A percentile compares a stretch with the other conserved stretches of the same genome.
These are phyloP conservation scores for Entomortierella lignicola DNA, from an alignment of 192 early-diverging fungal genomes.

Conservation along the genomic window DNA sequence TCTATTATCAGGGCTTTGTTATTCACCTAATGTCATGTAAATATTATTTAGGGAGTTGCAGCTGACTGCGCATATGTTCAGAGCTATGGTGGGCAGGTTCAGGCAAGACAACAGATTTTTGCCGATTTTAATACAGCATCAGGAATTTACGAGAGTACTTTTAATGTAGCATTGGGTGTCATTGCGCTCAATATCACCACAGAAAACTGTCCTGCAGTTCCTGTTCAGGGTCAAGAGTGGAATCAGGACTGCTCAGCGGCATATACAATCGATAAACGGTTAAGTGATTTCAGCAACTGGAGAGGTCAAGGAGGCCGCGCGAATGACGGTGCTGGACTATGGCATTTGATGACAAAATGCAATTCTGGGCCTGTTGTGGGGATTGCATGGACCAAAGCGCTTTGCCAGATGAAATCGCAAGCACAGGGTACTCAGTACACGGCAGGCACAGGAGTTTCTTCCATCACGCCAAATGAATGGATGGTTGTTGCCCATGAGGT, in stretches of 20 bases:
- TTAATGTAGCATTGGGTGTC: slow-evolving; percentile 86
- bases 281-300: slow-evolving; percentile 93
- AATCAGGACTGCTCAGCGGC: slow-evolving; percentile 79
- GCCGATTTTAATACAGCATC: slow-evolving; percentile 88
- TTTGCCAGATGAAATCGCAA: slow-evolving; percentile 68
- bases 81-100: slow-evolving; percentile 63
- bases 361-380: slow-evolving; percentile 83
- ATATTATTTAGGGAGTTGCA: slow-evolving; percentile 69
- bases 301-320: slow-evolving; percentile 66
- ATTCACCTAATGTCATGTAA: background rate
- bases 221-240: slow-evolving; percentile 65
- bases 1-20: background rate
- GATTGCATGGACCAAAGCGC: slow-evolving; percentile 84
- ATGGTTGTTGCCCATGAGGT: slow-evolving; percentile 97
- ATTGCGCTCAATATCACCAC: slow-evolving; percentile 81
- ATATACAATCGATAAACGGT: slow-evolving; percentile 79
- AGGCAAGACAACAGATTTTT: slow-evolving; percentile 78
- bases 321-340: slow-evolving; percentile 82
- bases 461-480: slow-evolving; percentile 88
- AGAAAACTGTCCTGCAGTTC: slow-evolving; percentile 64
- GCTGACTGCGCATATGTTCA: slow-evolving; percentile 60
- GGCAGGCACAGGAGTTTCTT: slow-evolving; percentile 88
- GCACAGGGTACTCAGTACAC: slow-evolving; percentile 59
- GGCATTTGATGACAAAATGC: slow-evolving; percentile 93
- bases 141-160: slow-evolving; percentile 83